phyloP scores from a whole-genome alignment of 139 green algal genomes.

The Pleodorina starrii region DNA sequence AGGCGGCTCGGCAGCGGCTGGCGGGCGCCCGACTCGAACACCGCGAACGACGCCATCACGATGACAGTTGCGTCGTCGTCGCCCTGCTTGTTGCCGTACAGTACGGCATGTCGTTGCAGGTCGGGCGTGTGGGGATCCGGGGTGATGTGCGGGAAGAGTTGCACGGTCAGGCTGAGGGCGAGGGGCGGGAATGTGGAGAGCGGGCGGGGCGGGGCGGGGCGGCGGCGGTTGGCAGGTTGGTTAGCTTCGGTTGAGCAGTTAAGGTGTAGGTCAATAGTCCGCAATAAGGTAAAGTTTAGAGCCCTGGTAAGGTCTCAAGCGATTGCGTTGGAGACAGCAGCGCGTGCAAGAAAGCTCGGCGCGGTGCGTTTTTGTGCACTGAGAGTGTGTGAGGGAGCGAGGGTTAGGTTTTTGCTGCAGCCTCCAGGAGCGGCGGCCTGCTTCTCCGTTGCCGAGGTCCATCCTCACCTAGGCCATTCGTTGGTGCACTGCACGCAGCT shows the following conservation, averaged over 20 bases:
- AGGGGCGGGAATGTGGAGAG: not conserved
- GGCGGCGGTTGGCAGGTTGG: not conserved
- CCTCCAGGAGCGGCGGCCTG: too few species aligned
- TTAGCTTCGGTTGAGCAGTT: too few species aligned
- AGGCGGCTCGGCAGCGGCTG: not conserved
- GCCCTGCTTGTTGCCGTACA: not conserved
- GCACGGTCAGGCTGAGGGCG: not conserved
- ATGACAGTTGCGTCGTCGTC: not conserved
- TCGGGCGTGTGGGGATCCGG: not conserved
- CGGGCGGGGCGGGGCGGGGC: not conserved
- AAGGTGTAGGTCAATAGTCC: too few species aligned
- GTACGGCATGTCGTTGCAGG: not conserved
- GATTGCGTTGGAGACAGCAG: too few species aligned
- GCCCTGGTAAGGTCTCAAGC: too few species aligned
- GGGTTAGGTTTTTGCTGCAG: too few species aligned
- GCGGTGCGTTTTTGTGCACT: too few species aligned
- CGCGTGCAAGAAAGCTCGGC: too few species aligned
- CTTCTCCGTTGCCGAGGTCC: not conserved
- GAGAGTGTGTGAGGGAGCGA: too few species aligned
- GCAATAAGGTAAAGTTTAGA: too few species aligned
- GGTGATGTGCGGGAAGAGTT: not conserved
- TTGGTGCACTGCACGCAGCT: not conserved
- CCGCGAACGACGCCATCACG: not conserved
- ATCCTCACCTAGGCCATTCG: constrained; percentile 4
- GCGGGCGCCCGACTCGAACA: not conserved